phyloP scores from a whole-genome alignment of 768 basidiomycete genomes.

The Boletus bicolor region DNA sequence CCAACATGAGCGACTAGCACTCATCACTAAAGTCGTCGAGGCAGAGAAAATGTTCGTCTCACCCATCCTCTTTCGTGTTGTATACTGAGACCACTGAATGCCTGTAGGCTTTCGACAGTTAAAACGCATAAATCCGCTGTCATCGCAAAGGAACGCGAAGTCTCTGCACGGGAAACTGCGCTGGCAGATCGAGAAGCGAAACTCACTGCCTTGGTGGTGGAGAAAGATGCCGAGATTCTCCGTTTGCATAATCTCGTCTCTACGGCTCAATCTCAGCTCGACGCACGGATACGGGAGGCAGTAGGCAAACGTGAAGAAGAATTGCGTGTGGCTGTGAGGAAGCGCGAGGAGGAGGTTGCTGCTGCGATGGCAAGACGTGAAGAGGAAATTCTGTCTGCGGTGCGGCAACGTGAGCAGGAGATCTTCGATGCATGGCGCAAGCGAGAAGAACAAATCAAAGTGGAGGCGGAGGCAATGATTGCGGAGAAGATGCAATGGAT shows the following conservation, averaged over 20 bases:
- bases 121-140: conserved; percentile 60
- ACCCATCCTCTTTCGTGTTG: background rate
- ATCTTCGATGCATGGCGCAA: conserved; percentile 56
- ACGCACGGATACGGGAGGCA: conserved; percentile 52
- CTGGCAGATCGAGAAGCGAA: conserved; percentile 56
- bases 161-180: conserved; percentile 52
- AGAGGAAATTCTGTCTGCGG: conserved; percentile 68
- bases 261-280: conserved; percentile 39
- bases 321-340: conserved; percentile 57
- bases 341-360: conserved; percentile 70
- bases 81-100: background rate
- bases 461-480: conserved; percentile 44
- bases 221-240: conserved; percentile 61
- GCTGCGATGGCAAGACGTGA: conserved; percentile 62
- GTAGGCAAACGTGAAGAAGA: conserved; percentile 66
- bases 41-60: conserved; percentile 69
- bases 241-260: conserved; percentile 45
- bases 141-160: conserved; percentile 60
- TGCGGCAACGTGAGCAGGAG: conserved; percentile 61
- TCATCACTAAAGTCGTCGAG: conserved; percentile 69
- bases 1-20: conserved; percentile 72
- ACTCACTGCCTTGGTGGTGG: conserved; percentile 42
- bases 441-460: conserved; percentile 49
- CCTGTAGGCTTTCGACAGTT: conserved; percentile 55
- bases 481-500: conserved; percentile 47